Base-by-base conservation (phyloP, 768 basidiomycete species). In the Mycena maculata region DNA sequence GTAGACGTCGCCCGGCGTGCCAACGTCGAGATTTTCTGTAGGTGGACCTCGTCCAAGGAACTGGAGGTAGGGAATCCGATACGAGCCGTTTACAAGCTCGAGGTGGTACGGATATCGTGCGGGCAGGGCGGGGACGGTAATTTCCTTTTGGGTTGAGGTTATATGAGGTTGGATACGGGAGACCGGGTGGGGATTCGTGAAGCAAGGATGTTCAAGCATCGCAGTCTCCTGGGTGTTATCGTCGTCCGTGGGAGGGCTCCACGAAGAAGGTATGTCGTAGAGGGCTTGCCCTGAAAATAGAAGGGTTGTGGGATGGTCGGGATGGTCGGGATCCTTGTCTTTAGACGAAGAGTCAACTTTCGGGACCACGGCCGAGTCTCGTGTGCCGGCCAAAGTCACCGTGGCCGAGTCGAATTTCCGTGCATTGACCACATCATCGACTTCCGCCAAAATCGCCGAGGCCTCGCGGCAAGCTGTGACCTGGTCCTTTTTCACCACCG, bases 1-100 rank as follows among this genome's bases (percentile, higher is more conserved):
- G 30, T 54, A 63, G n/a, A 63, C 25, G 23, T 63, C 61, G 30
- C 61, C 61, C 20, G 8, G 41, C 27, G 27, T 47, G 9, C 61
- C 61, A 18, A 63, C 52, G n/a, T 63, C 60, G 18, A 62, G 60
- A 42, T n/a, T 33, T 23, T 13, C 16, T 0, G 61, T n/a, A n/a
- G 61, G 18, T 50, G 22, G 25, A 55, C 47, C 2, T 23, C 8
- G 18, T n/a, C 28, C 38, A 20, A 25, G 22, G 48, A n/a, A n/a
- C n/a, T n/a, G n/a, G n/a, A n/a, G n/a, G n/a, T 45, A 42, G 16
- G 63, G 63, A n/a, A 65, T 38, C 25, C 38, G 38, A 18, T 11
- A 20, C 11, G 44, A 41, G 39, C 22, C 33, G 33, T 36, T 36
- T 36, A 36, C 33, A 13, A 36, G 16, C 20, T 15, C 16, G 13